Evolutionary conservation across 2,329 filamentous ascomycete genomes (phyloP).

Genomic region (Pseudopithomyces maydicus): DNA sequence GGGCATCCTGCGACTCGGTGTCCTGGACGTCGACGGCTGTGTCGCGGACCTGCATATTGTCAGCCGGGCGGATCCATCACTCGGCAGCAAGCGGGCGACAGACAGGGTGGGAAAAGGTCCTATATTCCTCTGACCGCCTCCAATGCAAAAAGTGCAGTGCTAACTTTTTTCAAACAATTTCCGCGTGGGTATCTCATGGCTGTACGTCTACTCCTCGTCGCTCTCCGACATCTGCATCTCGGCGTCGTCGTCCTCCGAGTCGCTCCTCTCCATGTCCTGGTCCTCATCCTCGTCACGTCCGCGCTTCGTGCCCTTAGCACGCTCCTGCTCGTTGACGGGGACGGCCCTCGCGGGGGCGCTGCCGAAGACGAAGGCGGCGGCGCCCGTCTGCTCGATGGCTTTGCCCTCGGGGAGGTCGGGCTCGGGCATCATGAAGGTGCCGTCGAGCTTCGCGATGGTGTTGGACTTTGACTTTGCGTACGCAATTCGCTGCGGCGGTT

Average conservation of each 20-base stretch:
- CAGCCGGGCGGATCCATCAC: neutral
- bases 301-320: conserved; percentile 67
- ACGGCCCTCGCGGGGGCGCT: conserved; percentile 35
- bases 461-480: conserved; percentile 92
- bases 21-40: neutral
- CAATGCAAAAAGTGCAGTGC: too few relatives aligned
- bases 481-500: conserved; percentile 72
- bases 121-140: neutral
- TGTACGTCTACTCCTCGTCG: conserved; percentile 59
- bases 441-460: conserved; percentile 87
- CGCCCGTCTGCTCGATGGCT: conserved; percentile 21
- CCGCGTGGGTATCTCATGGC: conserved; percentile 7
- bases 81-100: neutral
- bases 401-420: conserved; percentile 23
- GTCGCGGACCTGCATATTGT: neutral
- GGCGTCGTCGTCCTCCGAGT: conserved; percentile 56
- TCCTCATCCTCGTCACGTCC: conserved; percentile 67
- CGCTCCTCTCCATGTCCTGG: too few relatives aligned
- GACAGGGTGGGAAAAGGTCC: neutral
- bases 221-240: conserved; percentile 72
- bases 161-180: too few relatives aligned
- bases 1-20: too few relatives aligned
- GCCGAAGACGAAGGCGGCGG: conserved; percentile 52
- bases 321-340: conserved; percentile 46
- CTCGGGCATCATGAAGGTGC: conserved; percentile 77